Evolutionary conservation across 164 flowering plant species (phyloP), one percentile per base, ranked within the genome.

Genomic region (Magnolia officinalis): DNA sequence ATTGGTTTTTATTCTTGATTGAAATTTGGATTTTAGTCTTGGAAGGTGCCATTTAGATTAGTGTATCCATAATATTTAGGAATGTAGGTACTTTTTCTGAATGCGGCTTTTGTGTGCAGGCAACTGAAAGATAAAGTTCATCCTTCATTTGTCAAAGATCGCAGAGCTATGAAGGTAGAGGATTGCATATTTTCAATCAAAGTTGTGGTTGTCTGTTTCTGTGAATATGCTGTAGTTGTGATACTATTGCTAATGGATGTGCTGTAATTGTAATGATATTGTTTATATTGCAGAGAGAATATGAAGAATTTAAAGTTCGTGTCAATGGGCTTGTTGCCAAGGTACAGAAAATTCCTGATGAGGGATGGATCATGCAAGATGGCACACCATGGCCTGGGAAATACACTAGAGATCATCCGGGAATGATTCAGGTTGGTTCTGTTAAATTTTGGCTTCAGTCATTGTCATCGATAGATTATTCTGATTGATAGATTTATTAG

Each of bases 371-470:
- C 63, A 86, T 86, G 88, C 88, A 86, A 76, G 88, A 86, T 81
- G 88, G 88, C 29, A 85, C 89, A 66, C 87, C 89, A 49, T 86
- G 90, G 91, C 90, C 91, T n/a, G 91, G 90, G 52, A 88, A 88
- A 74, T 87, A 85, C 76, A 84, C 82, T n/a, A 77, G 88, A 49
- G 90, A 89, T 79, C 90, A 89, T 77, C 91, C 90, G 49, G 91
- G 91, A 72, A 87, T 89, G 91, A 89, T 89, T 55, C 90, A 88
- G 89, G 89, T 88, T 63, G 73, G 82, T 67, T 19, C 72, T 0
- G 45, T 45, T 45, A 21, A 1, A 14, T 31, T 26, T 16, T 29
- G 26, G 20, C 70, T 23, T 29, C 5, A 18, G 26, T n/a, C 8
- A 13, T 13, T 49, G 2, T 18, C 26, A 70, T n/a, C 49, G 21